Base-by-base conservation (phyloP, 495 filamentous ascomycete species). In the Hypomontagnella submonticulosa region DNA sequence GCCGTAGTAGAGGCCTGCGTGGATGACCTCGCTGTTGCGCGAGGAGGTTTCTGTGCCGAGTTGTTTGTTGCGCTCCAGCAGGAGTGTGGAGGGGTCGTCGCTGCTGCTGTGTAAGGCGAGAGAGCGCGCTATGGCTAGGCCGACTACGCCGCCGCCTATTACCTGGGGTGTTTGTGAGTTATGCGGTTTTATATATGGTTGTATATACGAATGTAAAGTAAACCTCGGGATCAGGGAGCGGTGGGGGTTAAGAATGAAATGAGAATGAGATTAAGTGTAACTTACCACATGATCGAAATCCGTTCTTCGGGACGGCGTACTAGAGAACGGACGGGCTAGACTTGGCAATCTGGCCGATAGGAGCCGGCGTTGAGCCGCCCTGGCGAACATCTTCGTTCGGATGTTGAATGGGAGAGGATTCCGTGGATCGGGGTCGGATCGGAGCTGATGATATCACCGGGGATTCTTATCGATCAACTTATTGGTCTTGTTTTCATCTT, bases 1-100 rank as follows among this genome's bases (percentile, higher is more conserved):
- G 34, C 90, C 90, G 78, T 99, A 99, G 81, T 99, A 98, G 41
- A 98, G 85, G 38, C 96, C 96, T 1, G 91, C 95, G 70, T 99
- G 95, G 57, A 98, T 97, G 40, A 98, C 94, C 85, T 97, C 95
- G 63, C 92, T 96, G 77, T 97, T 98, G 62, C 93, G 87, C 70
- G 89, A 91, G 54, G 90, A 94, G 0, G 94, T 99, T 82, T 98
- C 96, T 44, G 87, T 96, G 18, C 96, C 95, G 20, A 92, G 84
- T 36, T 80, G 81, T 33, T 81, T 75, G 78, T 97, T 91, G 33
- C 88, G 82, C 76, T 99, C 95, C 4, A 98, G 84, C 10, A 99
- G 80, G 10, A 99, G 79, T 0, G 92, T 96, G 20, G 70, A 58
- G 13, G 84, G 81, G 67, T n/a, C n/a, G n/a, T n/a, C n/a, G n/a